phyloP scores from a whole-genome alignment of 2,329 filamentous ascomycete genomes.

The Colletotrichum lentis region DNA sequence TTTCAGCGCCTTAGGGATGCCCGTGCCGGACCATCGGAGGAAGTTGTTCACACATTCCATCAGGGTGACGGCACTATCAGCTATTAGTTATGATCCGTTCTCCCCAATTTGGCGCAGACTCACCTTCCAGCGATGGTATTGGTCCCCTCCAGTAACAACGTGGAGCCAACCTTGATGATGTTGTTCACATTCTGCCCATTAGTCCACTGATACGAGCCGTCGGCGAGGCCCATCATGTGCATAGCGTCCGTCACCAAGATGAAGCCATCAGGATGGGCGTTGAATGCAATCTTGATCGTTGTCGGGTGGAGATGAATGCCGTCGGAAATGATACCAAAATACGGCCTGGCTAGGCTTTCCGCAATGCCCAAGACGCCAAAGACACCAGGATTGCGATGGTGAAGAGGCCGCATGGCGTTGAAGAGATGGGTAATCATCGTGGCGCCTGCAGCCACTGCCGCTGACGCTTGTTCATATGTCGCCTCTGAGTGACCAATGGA shows the following conservation, averaged over 20 bases:
- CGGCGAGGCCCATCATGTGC: conserved; percentile 83
- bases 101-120: conserved; percentile 45
- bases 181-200: conserved; percentile 69
- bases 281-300: conserved; percentile 87
- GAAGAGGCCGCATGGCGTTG: conserved; percentile 90
- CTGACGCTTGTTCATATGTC: conserved; percentile 81
- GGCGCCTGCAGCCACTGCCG: conserved; percentile 76
- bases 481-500: conserved; percentile 89
- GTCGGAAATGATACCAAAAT: conserved; percentile 89
- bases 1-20: conserved; percentile 72
- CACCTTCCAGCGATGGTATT: conserved; percentile 80
- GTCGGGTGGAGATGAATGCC: conserved; percentile 91
- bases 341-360: conserved; percentile 69
- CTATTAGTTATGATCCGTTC: conserved; percentile 17
- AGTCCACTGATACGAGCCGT: conserved; percentile 86
- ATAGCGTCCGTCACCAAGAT: conserved; percentile 94
- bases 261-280: conserved; percentile 82
- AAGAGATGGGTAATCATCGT: conserved; percentile 94
- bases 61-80: conserved; percentile 70
- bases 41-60: conserved; percentile 86
- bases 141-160: conserved; percentile 79
- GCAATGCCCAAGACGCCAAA: conserved; percentile 83
- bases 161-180: conserved; percentile 75
- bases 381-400: conserved; percentile 89
- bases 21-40: conserved; percentile 74